Evolutionary conservation across 148 eudicot genomes (phyloP).

Genomic region (Suaeda aralocaspica): DNA sequence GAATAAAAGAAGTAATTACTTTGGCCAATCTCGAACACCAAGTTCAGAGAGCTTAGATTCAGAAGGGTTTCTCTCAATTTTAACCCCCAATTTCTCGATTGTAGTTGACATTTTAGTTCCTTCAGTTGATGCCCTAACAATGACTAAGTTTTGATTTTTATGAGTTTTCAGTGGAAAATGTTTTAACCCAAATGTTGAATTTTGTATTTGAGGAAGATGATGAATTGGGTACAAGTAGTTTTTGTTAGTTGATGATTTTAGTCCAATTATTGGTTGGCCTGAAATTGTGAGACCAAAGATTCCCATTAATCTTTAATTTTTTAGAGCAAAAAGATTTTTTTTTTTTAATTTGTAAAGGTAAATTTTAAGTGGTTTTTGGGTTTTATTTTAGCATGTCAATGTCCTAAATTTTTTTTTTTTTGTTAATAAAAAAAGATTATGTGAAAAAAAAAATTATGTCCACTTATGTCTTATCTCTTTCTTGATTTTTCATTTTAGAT

Average conservation of each 20-base stretch:
- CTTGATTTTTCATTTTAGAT: neutral
- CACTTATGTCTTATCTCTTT: conserved; percentile 17
- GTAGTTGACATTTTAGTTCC: conserved; percentile 31
- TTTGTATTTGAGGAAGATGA: conserved; percentile 7
- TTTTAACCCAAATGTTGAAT: conserved; percentile 18
- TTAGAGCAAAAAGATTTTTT: neutral
- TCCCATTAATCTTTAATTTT: conserved; percentile 16
- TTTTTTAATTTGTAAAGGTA: no score
- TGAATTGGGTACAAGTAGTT: neutral
- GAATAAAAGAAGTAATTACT: conserved; percentile 32
- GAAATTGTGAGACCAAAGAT: conserved; percentile 14
- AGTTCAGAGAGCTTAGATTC: conserved; percentile 54
- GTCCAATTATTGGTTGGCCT: conserved; percentile 6
- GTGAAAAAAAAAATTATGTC: neutral
- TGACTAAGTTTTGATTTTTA: conserved; percentile 18
- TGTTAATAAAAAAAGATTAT: no score
- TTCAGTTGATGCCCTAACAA: conserved; percentile 24
- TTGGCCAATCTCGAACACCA: conserved; percentile 60
- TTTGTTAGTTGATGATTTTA: conserved; percentile 20
- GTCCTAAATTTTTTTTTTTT: no score
- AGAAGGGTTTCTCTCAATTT: conserved; percentile 49
- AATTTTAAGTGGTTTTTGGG: neutral
- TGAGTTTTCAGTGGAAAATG: neutral
- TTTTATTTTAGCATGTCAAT: neutral
- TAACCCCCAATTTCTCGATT: conserved; percentile 54